Base-by-base conservation (phyloP, 345 rosid species). In the Aethionema arabicum region DNA sequence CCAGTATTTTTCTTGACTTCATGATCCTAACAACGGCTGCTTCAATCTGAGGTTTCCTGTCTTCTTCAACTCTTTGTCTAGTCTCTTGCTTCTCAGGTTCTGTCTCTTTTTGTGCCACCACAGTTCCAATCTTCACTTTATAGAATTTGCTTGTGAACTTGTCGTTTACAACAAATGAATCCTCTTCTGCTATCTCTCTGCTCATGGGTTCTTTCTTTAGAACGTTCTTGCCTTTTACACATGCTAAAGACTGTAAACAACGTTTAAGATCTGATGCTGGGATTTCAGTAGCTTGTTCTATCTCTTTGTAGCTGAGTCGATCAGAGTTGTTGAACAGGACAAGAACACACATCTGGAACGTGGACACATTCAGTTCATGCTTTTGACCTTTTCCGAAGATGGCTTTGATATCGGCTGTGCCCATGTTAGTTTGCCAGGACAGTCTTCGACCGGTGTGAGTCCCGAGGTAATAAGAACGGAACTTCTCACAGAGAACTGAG, bases 371-470 rank as follows among this genome's bases (percentile, higher is more conserved):
- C 82, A 93, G 67, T 72, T 90, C 99, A 56, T 93, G 99, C 78
- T 85, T 93, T 81, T 93, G 99, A 74, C 96, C 99, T 72, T 87
- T 93, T 55, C 95, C 99, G 43, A 93, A 90, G 5, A 66, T 52
- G 21, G 99, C 99, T 68, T 83, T 93, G 59, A 93, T 78, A 56
- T 93, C 99, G 0, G 99, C 99, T 32, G 95, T 80, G 52, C 99
- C 99, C 99, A 87, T 93, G 81, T 93, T 93, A n/a, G 99, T 93
- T 74, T 93, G 99, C 99, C 99, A 93, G 6, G 99, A 80, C 59
- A 93, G 62, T 69, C 99, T 81, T 78, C 99, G 72, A 11, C 99
- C 99, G 4, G 90, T 93, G 55, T 90, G 99, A 38, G 97, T 90
- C 50, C 99, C 99, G 11, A 93, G 97, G 78, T 93, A 93, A 69